Evolutionary conservation across 805 yeast genomes (phyloP).

Genomic region (Candida orba): DNA sequence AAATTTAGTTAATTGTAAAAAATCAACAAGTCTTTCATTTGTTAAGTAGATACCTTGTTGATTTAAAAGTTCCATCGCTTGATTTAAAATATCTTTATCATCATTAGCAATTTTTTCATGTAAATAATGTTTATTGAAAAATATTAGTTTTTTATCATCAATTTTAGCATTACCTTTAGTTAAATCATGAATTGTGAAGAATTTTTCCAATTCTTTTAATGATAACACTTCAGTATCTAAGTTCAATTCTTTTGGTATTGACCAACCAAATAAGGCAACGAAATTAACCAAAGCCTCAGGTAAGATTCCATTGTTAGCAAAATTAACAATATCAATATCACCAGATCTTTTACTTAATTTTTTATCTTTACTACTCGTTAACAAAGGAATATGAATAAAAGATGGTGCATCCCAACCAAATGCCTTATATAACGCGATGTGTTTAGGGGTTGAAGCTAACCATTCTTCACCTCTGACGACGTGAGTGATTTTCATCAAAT

Average conservation of each 20-base stretch:
- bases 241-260: conserved; percentile 59
- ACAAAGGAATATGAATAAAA: conserved; percentile 83
- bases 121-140: conserved; percentile 70
- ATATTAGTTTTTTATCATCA: conserved; percentile 64
- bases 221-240: conserved; percentile 46
- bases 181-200: conserved; percentile 61
- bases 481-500: conserved; percentile 85
- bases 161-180: conserved; percentile 95
- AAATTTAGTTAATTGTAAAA: conserved; percentile 39
- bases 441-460: conserved; percentile 95
- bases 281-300: conserved; percentile 88
- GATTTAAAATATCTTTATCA: conserved; percentile 31
- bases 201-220: conserved; percentile 41
- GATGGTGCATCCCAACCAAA: conserved; percentile 80
- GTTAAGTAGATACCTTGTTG: conserved; percentile 13
- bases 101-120: conserved; percentile 32
- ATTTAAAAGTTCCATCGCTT: conserved; percentile 20
- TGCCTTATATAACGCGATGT: conserved; percentile 76
- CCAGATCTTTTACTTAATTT: conserved; percentile 84
- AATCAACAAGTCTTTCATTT: conserved; percentile 28
- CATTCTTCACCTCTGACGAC: conserved; percentile 98
- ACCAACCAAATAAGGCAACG: conserved; percentile 91
- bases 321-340: conserved; percentile 61
- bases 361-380: conserved; percentile 65
- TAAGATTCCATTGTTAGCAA: conserved; percentile 54